Evolutionary conservation across 2,329 filamentous ascomycete genomes (phyloP).

Genomic region (Alternaria triticimaculans): DNA sequence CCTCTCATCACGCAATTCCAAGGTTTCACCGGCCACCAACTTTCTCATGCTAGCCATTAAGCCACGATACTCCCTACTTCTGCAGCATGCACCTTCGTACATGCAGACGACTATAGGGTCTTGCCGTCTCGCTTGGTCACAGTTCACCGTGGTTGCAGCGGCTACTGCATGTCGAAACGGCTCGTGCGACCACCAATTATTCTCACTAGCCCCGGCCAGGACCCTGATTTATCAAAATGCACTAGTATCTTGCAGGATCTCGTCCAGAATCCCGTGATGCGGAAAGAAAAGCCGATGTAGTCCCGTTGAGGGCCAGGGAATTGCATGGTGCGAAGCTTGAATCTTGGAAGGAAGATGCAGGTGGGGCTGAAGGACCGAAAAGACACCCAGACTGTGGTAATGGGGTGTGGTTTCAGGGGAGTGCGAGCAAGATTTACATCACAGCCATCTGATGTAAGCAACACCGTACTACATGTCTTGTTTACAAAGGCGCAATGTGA

Average conservation of each 20-base stretch:
- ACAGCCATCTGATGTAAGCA: not conserved
- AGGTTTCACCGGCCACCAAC: not conserved
- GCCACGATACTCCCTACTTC: not conserved
- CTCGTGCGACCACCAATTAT: not conserved
- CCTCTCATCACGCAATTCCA: not conserved
- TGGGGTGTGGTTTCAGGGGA: not conserved
- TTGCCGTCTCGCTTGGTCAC: not conserved
- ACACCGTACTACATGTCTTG: not conserved
- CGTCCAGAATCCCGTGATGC: conserved; percentile 1
- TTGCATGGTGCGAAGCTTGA: not conserved
- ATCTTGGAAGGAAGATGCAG: not conserved
- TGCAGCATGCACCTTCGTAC: not conserved
- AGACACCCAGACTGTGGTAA: not conserved
- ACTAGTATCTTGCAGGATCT: conserved; percentile 12
- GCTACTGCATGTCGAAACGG: not conserved
- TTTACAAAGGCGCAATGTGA: not conserved
- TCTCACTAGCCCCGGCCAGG: not conserved
- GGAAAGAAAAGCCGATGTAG: conserved; percentile 1
- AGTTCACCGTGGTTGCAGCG: not conserved
- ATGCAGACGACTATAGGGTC: conserved; percentile 1
- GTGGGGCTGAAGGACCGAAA: conserved; percentile 1
- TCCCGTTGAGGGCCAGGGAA: not conserved
- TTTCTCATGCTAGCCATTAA: not conserved
- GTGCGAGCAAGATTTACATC: not conserved
- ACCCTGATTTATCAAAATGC: conserved; percentile 6